These are phyloP conservation scores for Collybia mongolica DNA, from an alignment of 768 basidiomycete genomes.

Conservation along the genomic window DNA sequence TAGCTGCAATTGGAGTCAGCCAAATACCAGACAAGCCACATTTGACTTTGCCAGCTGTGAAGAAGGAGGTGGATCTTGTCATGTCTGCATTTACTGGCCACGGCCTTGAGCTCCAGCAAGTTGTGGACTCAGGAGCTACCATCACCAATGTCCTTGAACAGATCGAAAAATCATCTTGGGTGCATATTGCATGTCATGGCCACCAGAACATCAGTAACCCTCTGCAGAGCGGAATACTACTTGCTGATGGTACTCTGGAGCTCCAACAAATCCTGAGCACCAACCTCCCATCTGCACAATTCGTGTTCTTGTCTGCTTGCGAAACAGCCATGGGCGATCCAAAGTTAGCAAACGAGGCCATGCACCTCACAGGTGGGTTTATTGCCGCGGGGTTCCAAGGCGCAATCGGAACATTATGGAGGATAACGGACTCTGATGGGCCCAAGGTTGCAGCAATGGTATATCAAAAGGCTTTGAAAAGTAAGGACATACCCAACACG, in stretches of 20 bases:
- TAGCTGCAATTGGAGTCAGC: background rate
- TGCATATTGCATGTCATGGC: conserved; percentile 23
- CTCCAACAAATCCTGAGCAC: conserved; percentile 21
- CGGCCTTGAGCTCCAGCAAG: background rate
- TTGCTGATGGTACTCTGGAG: conserved; percentile 12
- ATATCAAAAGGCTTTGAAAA: conserved; percentile 7
- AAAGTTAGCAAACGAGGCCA: background rate
- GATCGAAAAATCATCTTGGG: conserved; percentile 7
- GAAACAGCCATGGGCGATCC: conserved; percentile 11
- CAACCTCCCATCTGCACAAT: conserved; percentile 20
- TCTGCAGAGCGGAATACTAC: conserved; percentile 12
- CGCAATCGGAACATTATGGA: conserved; percentile 16
- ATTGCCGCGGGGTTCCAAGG: too few relatives aligned
- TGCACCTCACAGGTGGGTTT: too few relatives aligned
- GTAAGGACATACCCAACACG: background rate
- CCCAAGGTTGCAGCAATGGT: conserved; percentile 6
- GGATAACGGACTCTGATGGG: conserved; percentile 11
- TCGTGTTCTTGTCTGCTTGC: conserved; percentile 26
- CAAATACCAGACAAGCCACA: background rate
- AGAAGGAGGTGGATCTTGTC: background rate
- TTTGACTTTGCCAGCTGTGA: background rate
- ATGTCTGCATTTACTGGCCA: background rate
- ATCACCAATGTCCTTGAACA: background rate
- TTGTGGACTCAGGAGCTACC: conserved; percentile 4
- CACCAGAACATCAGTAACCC: conserved; percentile 13